Percentiles rank a stretch among this genome's conserved stretches.
These are phyloP conservation scores for Mortierella sp. DNA, from an alignment of 371 early-diverging fungal genomes.

Conservation along the genomic window DNA sequence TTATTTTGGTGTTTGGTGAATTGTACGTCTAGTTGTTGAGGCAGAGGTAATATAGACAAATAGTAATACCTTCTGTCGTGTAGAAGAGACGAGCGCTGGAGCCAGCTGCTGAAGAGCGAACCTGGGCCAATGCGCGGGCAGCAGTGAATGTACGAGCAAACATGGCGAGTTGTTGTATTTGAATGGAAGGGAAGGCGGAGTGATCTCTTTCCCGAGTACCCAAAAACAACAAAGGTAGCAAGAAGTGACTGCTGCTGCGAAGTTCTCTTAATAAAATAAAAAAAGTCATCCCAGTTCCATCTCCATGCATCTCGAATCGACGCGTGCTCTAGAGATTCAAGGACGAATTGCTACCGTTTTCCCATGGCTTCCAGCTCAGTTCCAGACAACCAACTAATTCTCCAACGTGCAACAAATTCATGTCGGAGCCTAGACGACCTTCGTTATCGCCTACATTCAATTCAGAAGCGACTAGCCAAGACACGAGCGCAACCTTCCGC, in stretches of 20 bases:
- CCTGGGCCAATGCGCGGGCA: slow-evolving; percentile 16
- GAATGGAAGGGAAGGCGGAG: neutral
- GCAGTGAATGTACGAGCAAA: slow-evolving; percentile 24
- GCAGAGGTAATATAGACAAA: neutral
- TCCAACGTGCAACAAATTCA: slow-evolving; percentile 44
- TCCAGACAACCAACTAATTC: slow-evolving; percentile 42
- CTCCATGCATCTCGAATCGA: neutral
- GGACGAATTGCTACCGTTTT: neutral
- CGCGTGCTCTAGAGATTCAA: neutral
- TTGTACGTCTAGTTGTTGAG: neutral
- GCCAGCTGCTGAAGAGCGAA: slow-evolving; percentile 12
- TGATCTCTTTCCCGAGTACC: slow-evolving; percentile 4
- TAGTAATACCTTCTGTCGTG: slow-evolving; percentile 36
- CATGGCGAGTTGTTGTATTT: slow-evolving; percentile 4
- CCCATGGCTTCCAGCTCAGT: slow-evolving; percentile 7
- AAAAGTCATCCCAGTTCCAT: neutral
- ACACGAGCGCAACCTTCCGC: neutral
- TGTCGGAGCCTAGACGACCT: slow-evolving; percentile 44
- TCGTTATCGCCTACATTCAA: slow-evolving; percentile 27
- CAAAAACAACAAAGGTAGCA: neutral
- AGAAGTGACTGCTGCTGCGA: neutral
- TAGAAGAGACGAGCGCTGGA: slow-evolving; percentile 26
- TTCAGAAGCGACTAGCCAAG: slow-evolving; percentile 42
- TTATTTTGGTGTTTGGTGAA: neutral
- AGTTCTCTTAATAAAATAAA: neutral